These are phyloP conservation scores for Catharanthus roseus DNA, from an alignment of 257 asterid genomes.

Conservation along the genomic window DNA sequence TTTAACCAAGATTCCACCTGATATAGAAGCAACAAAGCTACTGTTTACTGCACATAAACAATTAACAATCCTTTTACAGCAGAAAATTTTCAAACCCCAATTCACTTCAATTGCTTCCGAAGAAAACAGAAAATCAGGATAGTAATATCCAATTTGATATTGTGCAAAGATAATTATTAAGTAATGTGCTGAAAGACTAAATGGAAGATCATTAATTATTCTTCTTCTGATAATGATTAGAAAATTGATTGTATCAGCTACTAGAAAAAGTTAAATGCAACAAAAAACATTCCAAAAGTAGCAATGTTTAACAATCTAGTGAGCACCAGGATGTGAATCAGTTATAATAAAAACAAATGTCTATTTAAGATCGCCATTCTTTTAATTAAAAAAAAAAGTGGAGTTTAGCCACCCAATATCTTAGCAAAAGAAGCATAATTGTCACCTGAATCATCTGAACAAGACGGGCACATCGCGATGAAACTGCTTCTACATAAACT, in stretches of 20 bases:
- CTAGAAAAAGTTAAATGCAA: background rate
- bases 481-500: conserved; percentile 63
- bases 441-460: conserved; percentile 87
- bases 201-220: background rate
- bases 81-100: background rate
- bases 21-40: background rate
- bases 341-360: background rate
- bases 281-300: background rate
- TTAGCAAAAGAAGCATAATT: conserved; percentile 30
- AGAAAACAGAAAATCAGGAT: background rate
- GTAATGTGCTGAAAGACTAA: background rate
- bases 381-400: background rate
- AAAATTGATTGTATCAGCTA: background rate
- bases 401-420: conserved; percentile 1
- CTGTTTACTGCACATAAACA: background rate
- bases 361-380: background rate
- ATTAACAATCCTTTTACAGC: background rate
- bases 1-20: background rate
- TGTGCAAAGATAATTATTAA: background rate
- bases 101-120: background rate
- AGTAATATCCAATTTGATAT: background rate
- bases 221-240: conserved; percentile 6
- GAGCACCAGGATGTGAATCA: background rate
- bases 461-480: conserved; percentile 69
- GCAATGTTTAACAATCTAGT: background rate